Percentiles rank a stretch among this genome's conserved stretches.
phyloP scores from a whole-genome alignment of 2,329 filamentous ascomycete genomes.

The Penicillium sumatraense region DNA sequence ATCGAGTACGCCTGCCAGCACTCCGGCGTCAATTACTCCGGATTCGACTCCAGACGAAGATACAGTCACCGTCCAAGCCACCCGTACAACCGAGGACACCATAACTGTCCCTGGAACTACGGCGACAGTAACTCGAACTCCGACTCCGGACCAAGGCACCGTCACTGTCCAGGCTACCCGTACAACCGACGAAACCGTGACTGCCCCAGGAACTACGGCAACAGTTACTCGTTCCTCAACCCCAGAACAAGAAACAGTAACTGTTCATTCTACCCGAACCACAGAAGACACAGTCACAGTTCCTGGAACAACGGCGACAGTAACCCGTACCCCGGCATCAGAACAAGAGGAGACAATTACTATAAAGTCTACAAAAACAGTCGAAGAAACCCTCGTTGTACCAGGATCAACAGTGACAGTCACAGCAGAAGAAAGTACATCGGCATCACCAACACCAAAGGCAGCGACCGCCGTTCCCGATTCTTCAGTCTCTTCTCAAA shows the following conservation, averaged over 20 bases:
- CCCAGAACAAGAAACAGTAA: background rate
- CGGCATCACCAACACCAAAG: background rate
- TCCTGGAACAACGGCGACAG: background rate
- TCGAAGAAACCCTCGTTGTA: conserved; percentile 1
- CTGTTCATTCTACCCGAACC: conserved; percentile 1
- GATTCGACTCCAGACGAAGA: background rate
- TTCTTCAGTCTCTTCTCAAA: background rate
- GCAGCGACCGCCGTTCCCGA: background rate
- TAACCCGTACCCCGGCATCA: background rate
- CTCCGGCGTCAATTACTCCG: background rate
- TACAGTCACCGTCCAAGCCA: conserved; percentile 8
- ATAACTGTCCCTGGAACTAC: conserved; percentile 1
- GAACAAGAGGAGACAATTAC: conserved; percentile 9
- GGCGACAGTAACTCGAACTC: background rate
- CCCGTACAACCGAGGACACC: background rate
- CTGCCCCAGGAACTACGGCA: background rate
- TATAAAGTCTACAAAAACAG: conserved; percentile 9
- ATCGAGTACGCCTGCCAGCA: no score
- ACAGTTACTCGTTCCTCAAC: background rate
- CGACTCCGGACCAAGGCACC: background rate
- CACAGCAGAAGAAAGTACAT: background rate
- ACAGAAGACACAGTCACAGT: background rate
- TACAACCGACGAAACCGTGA: background rate
- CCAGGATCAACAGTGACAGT: conserved; percentile 12
- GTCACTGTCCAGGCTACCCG: conserved; percentile 6